Conservation (phyloP, 192 early-diverging fungal genomes). For the Coemansia brasiliensis region DNA sequence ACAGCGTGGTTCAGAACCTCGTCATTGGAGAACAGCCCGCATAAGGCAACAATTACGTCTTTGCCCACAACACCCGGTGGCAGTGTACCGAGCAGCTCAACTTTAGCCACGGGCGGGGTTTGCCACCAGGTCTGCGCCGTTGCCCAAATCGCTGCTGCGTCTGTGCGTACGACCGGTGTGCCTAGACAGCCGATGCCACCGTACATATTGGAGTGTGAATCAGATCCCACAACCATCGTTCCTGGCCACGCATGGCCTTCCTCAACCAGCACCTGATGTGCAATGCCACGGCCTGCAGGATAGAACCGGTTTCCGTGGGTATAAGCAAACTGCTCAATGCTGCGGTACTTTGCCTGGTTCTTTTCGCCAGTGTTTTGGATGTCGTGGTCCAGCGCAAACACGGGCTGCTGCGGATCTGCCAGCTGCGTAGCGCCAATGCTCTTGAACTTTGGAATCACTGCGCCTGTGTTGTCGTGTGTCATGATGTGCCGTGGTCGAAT, state of each 20-base stretch:
- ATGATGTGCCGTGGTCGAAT: constrained; percentile 90
- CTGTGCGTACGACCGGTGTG: constrained; percentile 96
- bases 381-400: constrained; percentile 98
- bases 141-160: constrained; percentile 98
- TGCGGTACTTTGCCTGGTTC: constrained; percentile 85
- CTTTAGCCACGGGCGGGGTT: constrained; percentile 89
- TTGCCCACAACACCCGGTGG: constrained; percentile 90
- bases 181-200: constrained; percentile 94
- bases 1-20: constrained; percentile 96
- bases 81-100: constrained; percentile 78
- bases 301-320: constrained; percentile 86
- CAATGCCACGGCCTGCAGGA: constrained; percentile 95
- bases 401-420: constrained; percentile 74
- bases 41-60: constrained; percentile 94
- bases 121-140: constrained; percentile 99
- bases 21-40: constrained; percentile 89
- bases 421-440: constrained; percentile 88
- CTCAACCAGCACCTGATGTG: constrained; percentile 97
- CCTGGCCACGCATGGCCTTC: constrained; percentile 95
- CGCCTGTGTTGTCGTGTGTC: constrained; percentile 97
- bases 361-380: constrained; percentile 95
- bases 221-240: constrained; percentile 93
- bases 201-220: constrained; percentile 99
- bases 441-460: constrained; percentile 90
- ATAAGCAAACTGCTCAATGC: constrained; percentile 82